phyloP scores from a whole-genome alignment of 2,329 filamentous ascomycete genomes.

The Penicillium verrucosum region DNA sequence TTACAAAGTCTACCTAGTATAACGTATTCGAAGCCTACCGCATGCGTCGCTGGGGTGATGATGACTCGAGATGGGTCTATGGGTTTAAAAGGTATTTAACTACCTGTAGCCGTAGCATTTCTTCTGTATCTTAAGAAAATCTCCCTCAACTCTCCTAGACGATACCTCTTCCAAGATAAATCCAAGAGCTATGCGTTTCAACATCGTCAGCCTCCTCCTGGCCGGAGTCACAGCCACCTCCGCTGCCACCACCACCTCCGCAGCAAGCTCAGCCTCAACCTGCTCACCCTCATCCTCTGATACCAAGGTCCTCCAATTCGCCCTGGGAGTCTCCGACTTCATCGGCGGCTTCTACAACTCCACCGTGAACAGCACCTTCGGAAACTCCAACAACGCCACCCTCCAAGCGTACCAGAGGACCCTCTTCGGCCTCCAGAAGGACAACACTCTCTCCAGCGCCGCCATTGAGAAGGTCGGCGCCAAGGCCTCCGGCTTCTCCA shows the following conservation, averaged over 20 bases:
- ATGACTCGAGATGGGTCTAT: neutral
- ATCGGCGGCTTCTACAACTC: slow-evolving; percentile 28
- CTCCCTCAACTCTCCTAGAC: neutral
- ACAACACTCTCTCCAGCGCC: slow-evolving; percentile 25
- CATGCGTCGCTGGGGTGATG: neutral
- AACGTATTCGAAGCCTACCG: neutral
- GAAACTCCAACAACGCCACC: slow-evolving; percentile 17
- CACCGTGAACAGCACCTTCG: slow-evolving; percentile 22
- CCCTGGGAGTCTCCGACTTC: slow-evolving; percentile 24
- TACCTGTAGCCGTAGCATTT: neutral
- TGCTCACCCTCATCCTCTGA: slow-evolving; percentile 24
- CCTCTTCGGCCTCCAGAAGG: slow-evolving; percentile 23
- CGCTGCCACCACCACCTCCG: slow-evolving; percentile 8
- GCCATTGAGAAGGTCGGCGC: slow-evolving; percentile 23
- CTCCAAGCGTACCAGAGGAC: slow-evolving; percentile 17
- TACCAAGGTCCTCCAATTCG: slow-evolving; percentile 22
- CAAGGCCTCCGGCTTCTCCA: slow-evolving; percentile 15
- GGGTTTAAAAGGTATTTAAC: neutral
- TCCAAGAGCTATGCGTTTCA: slow-evolving; percentile 18
- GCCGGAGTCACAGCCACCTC: slow-evolving; percentile 14
- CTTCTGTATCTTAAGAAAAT: neutral
- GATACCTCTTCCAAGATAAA: neutral
- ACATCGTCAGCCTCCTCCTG: slow-evolving; percentile 19
- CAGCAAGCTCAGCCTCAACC: slow-evolving; percentile 6
- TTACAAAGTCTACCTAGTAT: neutral